These are phyloP conservation scores for Xerocomus potaroensis DNA, from an alignment of 768 basidiomycete genomes.

Conservation along the genomic window DNA sequence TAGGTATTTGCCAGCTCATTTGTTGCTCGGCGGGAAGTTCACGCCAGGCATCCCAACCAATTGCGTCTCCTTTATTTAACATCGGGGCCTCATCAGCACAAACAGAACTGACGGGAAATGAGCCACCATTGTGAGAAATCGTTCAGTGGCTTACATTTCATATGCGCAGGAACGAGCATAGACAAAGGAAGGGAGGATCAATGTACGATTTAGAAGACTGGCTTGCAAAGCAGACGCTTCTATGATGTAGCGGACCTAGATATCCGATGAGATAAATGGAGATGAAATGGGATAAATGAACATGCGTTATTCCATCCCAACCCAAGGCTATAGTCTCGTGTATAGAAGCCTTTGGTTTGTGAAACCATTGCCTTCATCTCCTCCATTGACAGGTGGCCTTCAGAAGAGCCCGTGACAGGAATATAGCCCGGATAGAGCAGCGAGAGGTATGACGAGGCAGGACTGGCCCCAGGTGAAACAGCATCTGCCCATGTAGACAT, in stretches of 20 bases:
- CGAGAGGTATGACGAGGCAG: too few relatives aligned
- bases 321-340: slow-evolving; percentile 40
- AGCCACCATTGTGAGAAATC: background rate
- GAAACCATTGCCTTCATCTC: slow-evolving; percentile 33
- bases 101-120: slow-evolving; percentile 18
- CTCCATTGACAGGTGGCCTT: slow-evolving; percentile 24
- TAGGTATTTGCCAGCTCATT: slow-evolving; percentile 31
- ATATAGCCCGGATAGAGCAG: too few relatives aligned
- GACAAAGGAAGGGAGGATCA: slow-evolving; percentile 40
- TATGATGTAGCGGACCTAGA: slow-evolving; percentile 42
- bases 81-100: slow-evolving; percentile 39
- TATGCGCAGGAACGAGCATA: slow-evolving; percentile 43
- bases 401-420: background rate
- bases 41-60: slow-evolving; percentile 38
- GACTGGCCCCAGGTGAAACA: slow-evolving; percentile 1
- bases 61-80: slow-evolving; percentile 39
- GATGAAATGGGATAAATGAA: background rate
- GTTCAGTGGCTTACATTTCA: slow-evolving; percentile 26
- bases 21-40: slow-evolving; percentile 31
- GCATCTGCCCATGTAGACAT: slow-evolving; percentile 3
- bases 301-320: slow-evolving; percentile 45
- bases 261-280: background rate
- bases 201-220: slow-evolving; percentile 35
- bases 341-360: slow-evolving; percentile 38
- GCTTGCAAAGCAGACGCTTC: slow-evolving; percentile 39